Conservation (phyloP, 2,329 filamentous ascomycete species). For the Diaporthe velutina region DNA sequence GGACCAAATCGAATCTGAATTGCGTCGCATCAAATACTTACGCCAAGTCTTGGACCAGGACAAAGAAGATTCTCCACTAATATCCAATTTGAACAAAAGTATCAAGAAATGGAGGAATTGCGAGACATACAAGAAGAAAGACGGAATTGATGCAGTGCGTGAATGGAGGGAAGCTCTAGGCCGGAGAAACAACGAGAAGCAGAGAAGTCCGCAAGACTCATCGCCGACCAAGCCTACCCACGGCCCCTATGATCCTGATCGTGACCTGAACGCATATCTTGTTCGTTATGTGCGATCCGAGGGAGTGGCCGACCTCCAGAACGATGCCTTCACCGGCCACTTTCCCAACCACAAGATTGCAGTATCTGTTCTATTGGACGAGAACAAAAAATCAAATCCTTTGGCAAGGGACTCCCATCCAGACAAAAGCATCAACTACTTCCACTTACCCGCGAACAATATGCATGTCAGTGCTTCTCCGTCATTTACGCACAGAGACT, state of each 20-base stretch:
- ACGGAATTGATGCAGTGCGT: neutral
- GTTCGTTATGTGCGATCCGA: neutral
- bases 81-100: neutral
- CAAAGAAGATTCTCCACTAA: neutral
- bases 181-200: neutral
- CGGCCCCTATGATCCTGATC: neutral
- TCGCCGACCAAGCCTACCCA: neutral
- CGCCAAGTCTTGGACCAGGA: neutral
- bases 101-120: neutral
- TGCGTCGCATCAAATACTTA: constrained; percentile 1
- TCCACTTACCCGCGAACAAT: constrained; percentile 21
- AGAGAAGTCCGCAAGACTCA: neutral
- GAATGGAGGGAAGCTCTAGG: neutral
- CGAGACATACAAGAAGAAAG: neutral
- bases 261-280: neutral
- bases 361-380: neutral
- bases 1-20: neutral
- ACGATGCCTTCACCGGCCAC: neutral
- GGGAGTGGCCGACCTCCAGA: neutral
- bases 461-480: neutral
- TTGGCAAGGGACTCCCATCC: neutral
- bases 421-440: constrained; percentile 1
- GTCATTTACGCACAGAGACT: neutral
- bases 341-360: neutral
- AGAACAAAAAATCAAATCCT: neutral